Conservation (phyloP, 2,329 filamentous ascomycete species). For the Fusarium sp. region DNA sequence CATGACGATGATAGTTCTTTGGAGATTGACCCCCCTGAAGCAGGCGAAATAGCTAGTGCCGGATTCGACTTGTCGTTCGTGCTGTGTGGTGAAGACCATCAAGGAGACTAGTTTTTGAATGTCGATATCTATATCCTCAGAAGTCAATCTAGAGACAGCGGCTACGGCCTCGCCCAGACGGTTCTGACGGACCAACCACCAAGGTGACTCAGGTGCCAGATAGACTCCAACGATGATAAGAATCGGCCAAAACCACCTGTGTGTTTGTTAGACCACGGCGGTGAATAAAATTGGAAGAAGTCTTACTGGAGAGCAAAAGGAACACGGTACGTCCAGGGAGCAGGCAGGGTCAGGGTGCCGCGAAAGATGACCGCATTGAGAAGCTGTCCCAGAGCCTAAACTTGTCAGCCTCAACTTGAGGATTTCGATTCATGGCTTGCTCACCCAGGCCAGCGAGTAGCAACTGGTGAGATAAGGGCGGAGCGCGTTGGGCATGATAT, state of each 20-base stretch:
- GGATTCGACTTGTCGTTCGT: constrained; percentile 44
- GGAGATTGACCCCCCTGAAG: constrained; percentile 56
- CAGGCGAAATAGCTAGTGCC: constrained; percentile 57
- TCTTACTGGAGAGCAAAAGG: constrained; percentile 32
- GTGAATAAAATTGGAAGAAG: not conserved
- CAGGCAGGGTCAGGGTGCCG: constrained; percentile 16
- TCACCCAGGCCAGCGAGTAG: constrained; percentile 19
- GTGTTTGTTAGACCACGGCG: not conserved
- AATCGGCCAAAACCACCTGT: constrained; percentile 26
- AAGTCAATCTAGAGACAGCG: constrained; percentile 49
- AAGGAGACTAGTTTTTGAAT: constrained; percentile 52
- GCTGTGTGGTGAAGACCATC: constrained; percentile 57
- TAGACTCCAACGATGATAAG: constrained; percentile 51
- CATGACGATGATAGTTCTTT: constrained; percentile 52
- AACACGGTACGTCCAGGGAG: constrained; percentile 18
- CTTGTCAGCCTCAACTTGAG: not conserved
- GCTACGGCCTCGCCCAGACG: constrained; percentile 51
- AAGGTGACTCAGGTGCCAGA: constrained; percentile 53
- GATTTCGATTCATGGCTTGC: not conserved
- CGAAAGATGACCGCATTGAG: constrained; percentile 23
- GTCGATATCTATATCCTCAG: constrained; percentile 45
- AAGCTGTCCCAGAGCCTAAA: constrained; percentile 25
- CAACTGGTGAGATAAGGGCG: constrained; percentile 33
- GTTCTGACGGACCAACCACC: constrained; percentile 52
- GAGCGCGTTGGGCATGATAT: constrained; percentile 29